phyloP scores from a whole-genome alignment of 148 eudicot genomes.

The Spergularia marina region DNA sequence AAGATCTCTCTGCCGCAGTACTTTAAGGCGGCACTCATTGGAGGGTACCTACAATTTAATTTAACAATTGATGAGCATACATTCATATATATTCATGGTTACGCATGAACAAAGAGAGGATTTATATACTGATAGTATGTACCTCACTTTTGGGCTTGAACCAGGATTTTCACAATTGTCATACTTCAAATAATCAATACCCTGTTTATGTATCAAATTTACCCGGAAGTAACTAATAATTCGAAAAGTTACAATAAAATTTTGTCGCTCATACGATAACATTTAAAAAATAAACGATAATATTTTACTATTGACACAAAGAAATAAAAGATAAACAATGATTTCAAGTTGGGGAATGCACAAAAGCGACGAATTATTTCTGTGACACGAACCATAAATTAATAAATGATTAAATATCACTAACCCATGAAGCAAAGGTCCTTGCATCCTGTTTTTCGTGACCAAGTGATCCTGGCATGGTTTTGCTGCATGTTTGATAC shows the following conservation, averaged over 20 bases:
- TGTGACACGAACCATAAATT: no score
- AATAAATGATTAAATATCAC: background rate
- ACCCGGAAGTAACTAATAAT: no score
- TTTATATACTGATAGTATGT: background rate
- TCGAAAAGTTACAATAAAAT: no score
- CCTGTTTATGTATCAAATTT: constrained; percentile 33
- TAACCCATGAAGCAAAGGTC: constrained; percentile 76
- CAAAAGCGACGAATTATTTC: no score
- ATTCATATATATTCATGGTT: background rate
- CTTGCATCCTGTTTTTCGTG: constrained; percentile 76
- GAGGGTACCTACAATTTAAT: constrained; percentile 53
- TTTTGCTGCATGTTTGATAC: constrained; percentile 51
- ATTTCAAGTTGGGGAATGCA: no score
- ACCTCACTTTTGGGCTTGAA: constrained; percentile 54
- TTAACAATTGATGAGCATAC: background rate
- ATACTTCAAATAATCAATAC: constrained; percentile 83
- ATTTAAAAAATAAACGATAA: no score
- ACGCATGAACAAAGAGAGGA: no score
- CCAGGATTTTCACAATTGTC: constrained; percentile 61
- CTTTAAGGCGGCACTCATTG: constrained; percentile 63
- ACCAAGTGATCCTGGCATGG: constrained; percentile 84
- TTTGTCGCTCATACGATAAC: no score
- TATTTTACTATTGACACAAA: no score
- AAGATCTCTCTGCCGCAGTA: constrained; percentile 67
- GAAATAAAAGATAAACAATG: no score